These are phyloP conservation scores for Ophiostoma sp. DNA, from an alignment of 2,329 filamentous ascomycete genomes.

Conservation along the genomic window DNA sequence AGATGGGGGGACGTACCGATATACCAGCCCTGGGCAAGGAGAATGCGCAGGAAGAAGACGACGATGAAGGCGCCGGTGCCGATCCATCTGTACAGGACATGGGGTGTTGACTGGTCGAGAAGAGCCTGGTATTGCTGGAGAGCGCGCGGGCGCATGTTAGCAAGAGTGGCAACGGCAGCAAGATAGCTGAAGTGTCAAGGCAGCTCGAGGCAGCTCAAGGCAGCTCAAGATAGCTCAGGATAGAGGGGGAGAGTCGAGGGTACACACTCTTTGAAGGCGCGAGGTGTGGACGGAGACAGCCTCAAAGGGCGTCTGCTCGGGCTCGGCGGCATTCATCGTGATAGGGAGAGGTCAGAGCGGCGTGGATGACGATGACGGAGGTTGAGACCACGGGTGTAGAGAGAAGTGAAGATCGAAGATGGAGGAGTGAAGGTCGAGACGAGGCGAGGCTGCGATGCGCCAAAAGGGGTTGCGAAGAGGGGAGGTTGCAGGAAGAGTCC, in stretches of 20 bases:
- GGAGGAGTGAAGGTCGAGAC: neutral
- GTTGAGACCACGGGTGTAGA: neutral
- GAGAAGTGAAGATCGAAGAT: neutral
- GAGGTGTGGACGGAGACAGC: constrained; percentile 82
- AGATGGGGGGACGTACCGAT: constrained; percentile 60
- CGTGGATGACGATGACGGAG: neutral
- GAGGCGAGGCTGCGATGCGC: constrained; percentile 10
- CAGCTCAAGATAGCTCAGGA: too few relatives aligned
- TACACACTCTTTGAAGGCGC: constrained; percentile 59
- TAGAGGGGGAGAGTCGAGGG: neutral
- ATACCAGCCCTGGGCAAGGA: constrained; percentile 95
- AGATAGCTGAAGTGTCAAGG: too few relatives aligned
- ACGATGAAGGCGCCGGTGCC: constrained; percentile 70
- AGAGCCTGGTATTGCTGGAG: constrained; percentile 84
- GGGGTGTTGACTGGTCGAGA: constrained; percentile 89
- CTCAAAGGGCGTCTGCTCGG: constrained; percentile 86
- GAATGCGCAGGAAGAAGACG: constrained; percentile 81
- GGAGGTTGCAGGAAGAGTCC: neutral
- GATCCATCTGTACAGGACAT: constrained; percentile 81
- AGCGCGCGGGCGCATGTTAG: neutral
- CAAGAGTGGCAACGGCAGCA: neutral
- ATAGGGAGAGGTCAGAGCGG: constrained; percentile 13
- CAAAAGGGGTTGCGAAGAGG: constrained; percentile 8
- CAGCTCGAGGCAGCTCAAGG: neutral
- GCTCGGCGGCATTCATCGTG: constrained; percentile 77